phyloP scores from a whole-genome alignment of 352 stramenopile species.

The Pythium oligandrum region DNA sequence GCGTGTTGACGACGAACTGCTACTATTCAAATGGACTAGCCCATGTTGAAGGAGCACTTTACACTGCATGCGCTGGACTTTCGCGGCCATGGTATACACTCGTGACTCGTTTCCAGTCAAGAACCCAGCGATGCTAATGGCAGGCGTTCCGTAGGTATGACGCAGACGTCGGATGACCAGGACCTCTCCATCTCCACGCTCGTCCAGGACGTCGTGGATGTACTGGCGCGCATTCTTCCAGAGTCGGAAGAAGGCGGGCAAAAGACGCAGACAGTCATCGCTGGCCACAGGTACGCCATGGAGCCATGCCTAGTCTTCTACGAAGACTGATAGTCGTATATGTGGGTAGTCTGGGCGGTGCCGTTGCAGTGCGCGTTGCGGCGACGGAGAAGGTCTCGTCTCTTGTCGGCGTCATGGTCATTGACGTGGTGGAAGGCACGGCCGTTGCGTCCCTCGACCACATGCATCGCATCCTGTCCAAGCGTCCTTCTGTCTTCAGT shows the following conservation, averaged over 20 bases:
- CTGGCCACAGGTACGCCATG: conserved; percentile 62
- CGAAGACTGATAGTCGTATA: not conserved
- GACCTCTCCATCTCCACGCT: conserved; percentile 75
- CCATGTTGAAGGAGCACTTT: conserved; percentile 66
- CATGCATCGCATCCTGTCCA: conserved; percentile 79
- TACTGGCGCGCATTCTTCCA: conserved; percentile 55
- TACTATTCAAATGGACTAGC: conserved; percentile 21
- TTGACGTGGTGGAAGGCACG: conserved; percentile 88
- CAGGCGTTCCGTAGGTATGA: conserved; percentile 27
- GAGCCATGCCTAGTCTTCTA: not conserved
- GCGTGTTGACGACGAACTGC: not conserved
- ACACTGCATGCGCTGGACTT: conserved; percentile 83
- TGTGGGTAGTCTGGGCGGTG: conserved; percentile 63
- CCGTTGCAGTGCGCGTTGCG: conserved; percentile 71
- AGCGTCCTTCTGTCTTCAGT: conserved; percentile 59
- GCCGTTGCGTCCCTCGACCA: conserved; percentile 79
- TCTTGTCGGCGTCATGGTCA: conserved; percentile 80
- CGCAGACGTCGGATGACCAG: conserved; percentile 45
- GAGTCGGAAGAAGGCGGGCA: conserved; percentile 11
- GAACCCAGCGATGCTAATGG: not conserved
- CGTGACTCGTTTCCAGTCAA: too few species aligned
- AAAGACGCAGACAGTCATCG: conserved; percentile 59
- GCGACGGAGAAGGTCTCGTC: conserved; percentile 49
- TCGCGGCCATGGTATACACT: conserved; percentile 56
- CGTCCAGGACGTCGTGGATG: conserved; percentile 56